Conservation (phyloP, 805 yeast genomes). For the Candida methanosorbosa region DNA sequence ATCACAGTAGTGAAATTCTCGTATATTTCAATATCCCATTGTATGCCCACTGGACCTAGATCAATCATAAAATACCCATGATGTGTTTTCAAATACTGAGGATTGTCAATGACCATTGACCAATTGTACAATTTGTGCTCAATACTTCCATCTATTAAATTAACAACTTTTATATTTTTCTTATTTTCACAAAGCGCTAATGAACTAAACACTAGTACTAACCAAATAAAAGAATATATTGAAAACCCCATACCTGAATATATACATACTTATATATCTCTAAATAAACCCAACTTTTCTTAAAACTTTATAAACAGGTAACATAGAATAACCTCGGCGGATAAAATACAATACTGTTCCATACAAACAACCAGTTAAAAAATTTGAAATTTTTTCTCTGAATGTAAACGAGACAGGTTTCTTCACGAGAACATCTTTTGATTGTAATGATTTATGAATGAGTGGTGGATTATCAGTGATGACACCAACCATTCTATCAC, state of each 20-base stretch:
- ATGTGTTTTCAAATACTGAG: conserved; percentile 2
- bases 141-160: no score
- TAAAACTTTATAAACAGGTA: conserved; percentile 7
- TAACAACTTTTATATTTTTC: no score
- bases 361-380: not conserved
- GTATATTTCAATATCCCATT: conserved; percentile 31
- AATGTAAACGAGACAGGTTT: not conserved
- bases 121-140: no score
- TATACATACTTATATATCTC: no score
- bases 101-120: not conserved
- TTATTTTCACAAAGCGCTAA: no score
- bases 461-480: conserved; percentile 12
- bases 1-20: conserved; percentile 68
- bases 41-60: conserved; percentile 6
- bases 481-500: conserved; percentile 11
- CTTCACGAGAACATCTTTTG: not conserved
- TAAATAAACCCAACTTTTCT: conserved; percentile 15
- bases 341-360: conserved; percentile 10
- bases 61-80: conserved; percentile 6
- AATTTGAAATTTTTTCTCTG: not conserved
- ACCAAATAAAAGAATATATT: no score
- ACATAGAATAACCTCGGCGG: conserved; percentile 12
- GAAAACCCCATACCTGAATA: no score
- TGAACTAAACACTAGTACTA: no score
- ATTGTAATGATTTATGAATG: not conserved